Conservation (phyloP, 2,329 filamentous ascomycete genomes). For the Dothistroma septosporum region DNA sequence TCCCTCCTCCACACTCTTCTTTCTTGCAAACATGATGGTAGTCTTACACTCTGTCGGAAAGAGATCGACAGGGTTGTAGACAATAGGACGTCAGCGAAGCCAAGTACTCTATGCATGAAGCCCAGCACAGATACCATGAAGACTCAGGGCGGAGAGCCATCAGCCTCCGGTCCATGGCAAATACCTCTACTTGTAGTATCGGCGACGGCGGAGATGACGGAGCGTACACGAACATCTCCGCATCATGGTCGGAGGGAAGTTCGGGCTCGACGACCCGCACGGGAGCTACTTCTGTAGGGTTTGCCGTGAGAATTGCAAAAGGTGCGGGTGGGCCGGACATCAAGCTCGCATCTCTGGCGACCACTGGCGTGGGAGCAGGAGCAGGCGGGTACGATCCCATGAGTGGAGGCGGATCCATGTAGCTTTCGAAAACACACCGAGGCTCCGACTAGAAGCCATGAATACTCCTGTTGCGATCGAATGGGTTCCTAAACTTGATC, state of each 20-base stretch:
- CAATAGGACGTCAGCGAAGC: neutral
- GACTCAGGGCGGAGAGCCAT: no score
- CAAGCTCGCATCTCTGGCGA: neutral
- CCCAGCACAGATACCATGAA: neutral
- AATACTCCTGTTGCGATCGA: slow-evolving; percentile 4
- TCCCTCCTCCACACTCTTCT: neutral
- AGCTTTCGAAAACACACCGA: neutral
- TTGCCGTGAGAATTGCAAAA: neutral
- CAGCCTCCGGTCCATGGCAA: no score
- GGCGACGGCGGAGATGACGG: no score
- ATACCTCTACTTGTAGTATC: no score
- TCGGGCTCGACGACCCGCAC: no score
- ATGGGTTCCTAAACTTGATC: slow-evolving; percentile 25
- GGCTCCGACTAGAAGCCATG: slow-evolving; percentile 2
- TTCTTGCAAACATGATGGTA: neutral
- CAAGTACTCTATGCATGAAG: neutral
- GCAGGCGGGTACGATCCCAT: neutral
- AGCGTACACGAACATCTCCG: no score
- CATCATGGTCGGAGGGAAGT: no score
- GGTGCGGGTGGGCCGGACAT: neutral
- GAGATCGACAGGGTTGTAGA: neutral
- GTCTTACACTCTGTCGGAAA: neutral
- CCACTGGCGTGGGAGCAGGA: neutral
- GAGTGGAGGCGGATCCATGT: neutral
- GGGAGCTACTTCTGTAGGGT: neutral